Evolutionary conservation across 1,284 basidiomycete genomes (phyloP).

Genomic region (Sporisorium graminicola): DNA sequence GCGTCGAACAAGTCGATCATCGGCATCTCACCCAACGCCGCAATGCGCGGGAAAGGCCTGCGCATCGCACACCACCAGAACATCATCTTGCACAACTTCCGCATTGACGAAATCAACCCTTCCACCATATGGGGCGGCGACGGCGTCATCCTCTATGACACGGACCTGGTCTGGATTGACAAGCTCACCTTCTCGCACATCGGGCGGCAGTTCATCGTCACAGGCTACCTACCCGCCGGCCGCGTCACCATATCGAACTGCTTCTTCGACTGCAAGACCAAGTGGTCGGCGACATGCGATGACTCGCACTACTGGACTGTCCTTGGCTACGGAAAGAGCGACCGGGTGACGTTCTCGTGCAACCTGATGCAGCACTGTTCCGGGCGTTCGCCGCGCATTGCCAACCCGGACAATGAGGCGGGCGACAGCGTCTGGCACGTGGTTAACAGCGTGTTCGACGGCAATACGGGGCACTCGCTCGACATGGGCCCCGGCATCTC

Average conservation of each 20-base stretch:
- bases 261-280: conserved; percentile 45
- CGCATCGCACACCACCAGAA: conserved; percentile 49
- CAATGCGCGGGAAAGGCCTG: conserved; percentile 63
- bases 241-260: conserved; percentile 43
- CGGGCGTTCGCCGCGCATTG: conserved; percentile 39
- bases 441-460: conserved; percentile 31
- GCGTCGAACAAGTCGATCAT: conserved; percentile 29
- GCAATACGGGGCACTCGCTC: conserved; percentile 35
- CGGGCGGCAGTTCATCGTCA: conserved; percentile 49
- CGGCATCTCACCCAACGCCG: conserved; percentile 61
- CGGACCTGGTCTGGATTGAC: conserved; percentile 59
- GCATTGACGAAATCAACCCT: conserved; percentile 55
- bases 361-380: conserved; percentile 46
- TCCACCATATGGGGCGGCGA: conserved; percentile 59
- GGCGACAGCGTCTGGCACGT: conserved; percentile 43
- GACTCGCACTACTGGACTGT: conserved; percentile 50
- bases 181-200: conserved; percentile 52
- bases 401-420: conserved; percentile 17
- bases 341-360: conserved; percentile 41
- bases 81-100: conserved; percentile 70
- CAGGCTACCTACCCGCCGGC: conserved; percentile 17
- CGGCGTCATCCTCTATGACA: conserved; percentile 46
- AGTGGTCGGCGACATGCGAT: conserved; percentile 45
- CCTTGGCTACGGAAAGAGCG: conserved; percentile 34
- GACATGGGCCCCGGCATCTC: conserved; percentile 33